A percentile compares a stretch with the other conserved stretches of the same genome.
phyloP scores from a whole-genome alignment of 2,329 filamentous ascomycete species.

The Catunica adiposa region DNA sequence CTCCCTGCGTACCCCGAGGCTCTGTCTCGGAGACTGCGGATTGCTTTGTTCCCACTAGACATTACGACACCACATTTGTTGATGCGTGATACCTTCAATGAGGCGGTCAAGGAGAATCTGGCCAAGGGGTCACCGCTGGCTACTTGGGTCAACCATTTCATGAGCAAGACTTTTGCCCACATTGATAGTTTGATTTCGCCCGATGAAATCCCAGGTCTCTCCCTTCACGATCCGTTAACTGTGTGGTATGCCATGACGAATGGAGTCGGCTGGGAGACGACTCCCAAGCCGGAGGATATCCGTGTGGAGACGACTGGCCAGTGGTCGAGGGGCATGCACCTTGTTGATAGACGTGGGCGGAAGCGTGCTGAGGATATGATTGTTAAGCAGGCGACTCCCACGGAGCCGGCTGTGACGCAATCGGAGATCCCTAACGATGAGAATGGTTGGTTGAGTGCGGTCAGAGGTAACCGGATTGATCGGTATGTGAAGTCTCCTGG shows the following conservation, averaged over 20 bases:
- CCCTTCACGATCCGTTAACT: conserved; percentile 61
- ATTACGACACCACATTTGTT: conserved; percentile 58
- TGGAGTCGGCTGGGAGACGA: conserved; percentile 40
- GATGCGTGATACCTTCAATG: conserved; percentile 40
- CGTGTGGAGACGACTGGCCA: conserved; percentile 79
- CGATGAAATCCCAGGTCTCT: conserved; percentile 41
- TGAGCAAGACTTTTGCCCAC: conserved; percentile 53
- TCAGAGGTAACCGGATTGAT: conserved; percentile 64
- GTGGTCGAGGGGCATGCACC: conserved; percentile 86
- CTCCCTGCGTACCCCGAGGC: conserved; percentile 46
- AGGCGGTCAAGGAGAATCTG: conserved; percentile 37
- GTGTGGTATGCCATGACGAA: conserved; percentile 61
- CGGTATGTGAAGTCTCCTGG: conserved; percentile 57
- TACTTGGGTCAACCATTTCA: conserved; percentile 55
- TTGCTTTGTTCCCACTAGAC: conserved; percentile 61
- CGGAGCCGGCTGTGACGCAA: conserved; percentile 24
- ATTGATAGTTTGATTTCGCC: conserved; percentile 46
- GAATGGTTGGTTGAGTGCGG: conserved; percentile 56
- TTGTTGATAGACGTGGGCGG: conserved; percentile 56
- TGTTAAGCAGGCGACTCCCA: conserved; percentile 25
- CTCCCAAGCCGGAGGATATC: conserved; percentile 56
- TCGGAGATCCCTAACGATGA: conserved; percentile 51
- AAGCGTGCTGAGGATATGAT: conserved; percentile 32
- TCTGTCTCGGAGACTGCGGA: conserved; percentile 45
- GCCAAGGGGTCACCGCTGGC: conserved; percentile 54